These are phyloP conservation scores for Yamadazyma phyllophila DNA, from an alignment of 805 yeast genomes.

Conservation along the genomic window DNA sequence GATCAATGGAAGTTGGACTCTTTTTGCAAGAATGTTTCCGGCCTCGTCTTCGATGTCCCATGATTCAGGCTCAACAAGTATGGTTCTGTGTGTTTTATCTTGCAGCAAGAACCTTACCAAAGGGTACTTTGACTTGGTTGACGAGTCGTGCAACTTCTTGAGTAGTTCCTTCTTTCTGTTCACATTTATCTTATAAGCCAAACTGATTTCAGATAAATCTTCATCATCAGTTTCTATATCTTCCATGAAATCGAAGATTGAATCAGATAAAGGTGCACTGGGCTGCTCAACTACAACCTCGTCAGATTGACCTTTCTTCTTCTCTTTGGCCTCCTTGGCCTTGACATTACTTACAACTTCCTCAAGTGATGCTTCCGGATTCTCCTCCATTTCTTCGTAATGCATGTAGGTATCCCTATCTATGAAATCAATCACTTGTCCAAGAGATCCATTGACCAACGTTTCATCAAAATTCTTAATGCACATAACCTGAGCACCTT, in stretches of 20 bases:
- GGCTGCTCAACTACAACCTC: conserved; percentile 9
- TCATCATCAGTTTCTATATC: conserved; percentile 11
- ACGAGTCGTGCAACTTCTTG: conserved; percentile 40
- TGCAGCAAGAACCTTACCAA: conserved; percentile 72
- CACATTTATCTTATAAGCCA: conserved; percentile 29
- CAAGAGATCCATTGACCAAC: conserved; percentile 75
- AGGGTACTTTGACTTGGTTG: conserved; percentile 57
- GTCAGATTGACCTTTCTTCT: conserved; percentile 17
- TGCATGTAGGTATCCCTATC: conserved; percentile 40
- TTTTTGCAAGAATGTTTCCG: conserved; percentile 62
- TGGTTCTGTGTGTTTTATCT: conserved; percentile 69
- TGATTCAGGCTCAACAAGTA: conserved; percentile 74
- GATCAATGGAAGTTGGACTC: conserved; percentile 82
- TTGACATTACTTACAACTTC: conserved; percentile 17
- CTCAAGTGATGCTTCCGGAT: conserved; percentile 19
- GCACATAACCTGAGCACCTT: conserved; percentile 82
- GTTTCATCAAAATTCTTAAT: conserved; percentile 70
- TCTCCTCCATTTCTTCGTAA: conserved; percentile 15
- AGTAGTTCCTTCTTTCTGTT: conserved; percentile 49
- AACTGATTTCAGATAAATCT: conserved; percentile 2
- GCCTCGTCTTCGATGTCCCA: conserved; percentile 79
- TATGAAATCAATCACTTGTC: conserved; percentile 59
- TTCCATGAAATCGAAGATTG: conserved; percentile 49
- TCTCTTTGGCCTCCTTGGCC: conserved; percentile 9
- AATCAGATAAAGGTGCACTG: conserved; percentile 32